Evolutionary conservation across 345 rosid species (phyloP).

Genomic region (Balakata baccata): DNA sequence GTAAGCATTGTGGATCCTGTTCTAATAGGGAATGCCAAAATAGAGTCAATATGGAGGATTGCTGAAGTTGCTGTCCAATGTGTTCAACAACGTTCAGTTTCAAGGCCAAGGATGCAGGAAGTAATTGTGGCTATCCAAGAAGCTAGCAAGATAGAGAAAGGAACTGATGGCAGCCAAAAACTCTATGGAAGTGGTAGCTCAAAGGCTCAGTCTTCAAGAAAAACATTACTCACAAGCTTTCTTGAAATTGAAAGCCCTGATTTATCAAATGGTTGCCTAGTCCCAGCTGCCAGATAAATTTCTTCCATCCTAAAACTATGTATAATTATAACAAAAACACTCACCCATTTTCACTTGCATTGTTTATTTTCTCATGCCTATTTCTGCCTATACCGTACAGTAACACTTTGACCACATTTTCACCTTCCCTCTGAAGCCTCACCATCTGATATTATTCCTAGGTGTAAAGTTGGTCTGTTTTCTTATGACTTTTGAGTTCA

Average conservation of each 20-base stretch:
- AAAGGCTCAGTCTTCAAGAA: constrained; percentile 69
- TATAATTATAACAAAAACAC: constrained; percentile 4
- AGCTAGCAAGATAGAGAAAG: constrained; percentile 75
- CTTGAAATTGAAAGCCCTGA: constrained; percentile 90
- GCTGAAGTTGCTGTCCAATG: constrained; percentile 88
- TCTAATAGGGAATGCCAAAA: constrained; percentile 56
- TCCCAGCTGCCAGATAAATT: constrained; percentile 70
- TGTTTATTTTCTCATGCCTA: neutral
- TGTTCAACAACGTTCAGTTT: constrained; percentile 62
- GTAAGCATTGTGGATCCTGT: constrained; percentile 64
- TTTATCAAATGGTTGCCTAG: constrained; percentile 57
- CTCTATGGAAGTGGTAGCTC: constrained; percentile 37
- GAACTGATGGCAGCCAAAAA: constrained; percentile 37
- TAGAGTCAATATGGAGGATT: constrained; percentile 84
- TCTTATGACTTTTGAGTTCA: too few relatives aligned
- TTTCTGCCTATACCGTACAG: neutral
- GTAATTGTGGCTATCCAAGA: constrained; percentile 77
- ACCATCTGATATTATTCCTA: neutral
- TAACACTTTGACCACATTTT: neutral
- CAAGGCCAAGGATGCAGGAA: constrained; percentile 88
- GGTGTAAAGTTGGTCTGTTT: neutral
- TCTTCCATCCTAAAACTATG: neutral
- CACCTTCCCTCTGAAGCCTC: neutral
- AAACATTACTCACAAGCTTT: constrained; percentile 82
- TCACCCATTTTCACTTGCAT: neutral